Evolutionary conservation across 805 yeast species (phyloP).

Genomic region (Blastobotrys parvus): DNA sequence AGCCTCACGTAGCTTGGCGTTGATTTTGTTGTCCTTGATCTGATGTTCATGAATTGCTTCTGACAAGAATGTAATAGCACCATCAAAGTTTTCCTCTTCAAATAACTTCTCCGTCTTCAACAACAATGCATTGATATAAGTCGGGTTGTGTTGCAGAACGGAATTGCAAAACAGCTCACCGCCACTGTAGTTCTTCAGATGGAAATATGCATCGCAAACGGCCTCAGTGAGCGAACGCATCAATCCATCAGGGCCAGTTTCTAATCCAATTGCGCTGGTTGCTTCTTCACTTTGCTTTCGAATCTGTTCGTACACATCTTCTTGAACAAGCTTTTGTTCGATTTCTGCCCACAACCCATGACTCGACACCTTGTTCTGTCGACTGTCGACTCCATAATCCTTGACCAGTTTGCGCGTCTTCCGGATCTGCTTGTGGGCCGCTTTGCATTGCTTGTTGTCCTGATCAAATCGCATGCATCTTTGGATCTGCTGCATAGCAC

Average conservation of each 20-base stretch:
- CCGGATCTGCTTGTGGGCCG: conserved; percentile 24
- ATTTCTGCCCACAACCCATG: conserved; percentile 14
- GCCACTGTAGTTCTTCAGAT: conserved; percentile 21
- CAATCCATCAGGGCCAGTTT: conserved; percentile 5
- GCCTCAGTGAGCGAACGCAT: conserved; percentile 29
- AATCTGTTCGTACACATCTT: conserved; percentile 8
- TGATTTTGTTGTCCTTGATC: conserved; percentile 12
- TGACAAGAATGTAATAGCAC: conserved; percentile 11
- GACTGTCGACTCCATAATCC: conserved; percentile 11
- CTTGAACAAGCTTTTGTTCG: conserved; percentile 8
- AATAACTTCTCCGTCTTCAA: conserved; percentile 13
- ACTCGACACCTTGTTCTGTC: conserved; percentile 20
- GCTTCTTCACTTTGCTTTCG: conserved; percentile 9
- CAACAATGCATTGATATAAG: conserved; percentile 32
- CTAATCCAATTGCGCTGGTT: neutral
- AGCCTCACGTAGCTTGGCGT: conserved; percentile 15
- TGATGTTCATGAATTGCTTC: conserved; percentile 15
- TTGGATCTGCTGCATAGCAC: conserved; percentile 44
- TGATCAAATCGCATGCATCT: conserved; percentile 73
- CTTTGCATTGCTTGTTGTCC: conserved; percentile 55
- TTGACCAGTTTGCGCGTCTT: conserved; percentile 21
- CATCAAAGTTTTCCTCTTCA: conserved; percentile 17
- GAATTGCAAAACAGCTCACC: conserved; percentile 26
- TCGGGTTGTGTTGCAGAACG: conserved; percentile 16
- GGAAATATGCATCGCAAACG: conserved; percentile 35